A percentile compares a stretch with the other conserved stretches of the same genome.
phyloP scores from a whole-genome alignment of 2,329 filamentous ascomycete genomes.

The Beauveria australis region DNA sequence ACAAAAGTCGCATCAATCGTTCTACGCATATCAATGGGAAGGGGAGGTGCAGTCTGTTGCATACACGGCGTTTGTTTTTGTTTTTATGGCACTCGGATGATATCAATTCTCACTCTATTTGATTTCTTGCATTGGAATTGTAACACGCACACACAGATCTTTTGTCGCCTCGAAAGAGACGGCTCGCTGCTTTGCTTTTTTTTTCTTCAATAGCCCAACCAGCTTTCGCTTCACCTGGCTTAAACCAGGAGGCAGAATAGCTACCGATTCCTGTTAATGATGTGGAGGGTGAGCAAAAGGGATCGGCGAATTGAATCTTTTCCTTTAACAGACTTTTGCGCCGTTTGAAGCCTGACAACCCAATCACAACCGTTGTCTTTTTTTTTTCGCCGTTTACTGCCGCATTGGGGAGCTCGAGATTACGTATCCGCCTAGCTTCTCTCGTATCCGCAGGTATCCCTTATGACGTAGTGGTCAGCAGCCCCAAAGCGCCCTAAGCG shows the following conservation, averaged over 20 bases:
- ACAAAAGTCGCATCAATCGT: slow-evolving; percentile 6
- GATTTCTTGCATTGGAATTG: not conserved
- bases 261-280: not conserved
- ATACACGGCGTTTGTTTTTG: slow-evolving; percentile 3
- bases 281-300: not conserved
- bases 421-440: not conserved
- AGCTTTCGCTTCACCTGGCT: not conserved
- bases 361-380: not conserved
- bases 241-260: not conserved
- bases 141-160: not conserved
- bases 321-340: too few species aligned
- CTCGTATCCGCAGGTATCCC: not conserved
- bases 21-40: slow-evolving; percentile 6
- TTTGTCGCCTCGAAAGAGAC: not conserved
- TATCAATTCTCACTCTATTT: not conserved
- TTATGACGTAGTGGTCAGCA: not conserved
- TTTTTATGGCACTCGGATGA: not conserved
- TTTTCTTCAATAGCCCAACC: not conserved
- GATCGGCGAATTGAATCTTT: not conserved
- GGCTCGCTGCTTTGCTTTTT: not conserved
- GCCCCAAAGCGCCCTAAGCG: not conserved
- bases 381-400: not conserved
- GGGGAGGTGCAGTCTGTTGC: slow-evolving; percentile 5
- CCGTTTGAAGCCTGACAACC: not conserved
- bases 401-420: not conserved